Evolutionary conservation across 768 basidiomycete genomes (phyloP).

Genomic region (Tephrocybe sp.): DNA sequence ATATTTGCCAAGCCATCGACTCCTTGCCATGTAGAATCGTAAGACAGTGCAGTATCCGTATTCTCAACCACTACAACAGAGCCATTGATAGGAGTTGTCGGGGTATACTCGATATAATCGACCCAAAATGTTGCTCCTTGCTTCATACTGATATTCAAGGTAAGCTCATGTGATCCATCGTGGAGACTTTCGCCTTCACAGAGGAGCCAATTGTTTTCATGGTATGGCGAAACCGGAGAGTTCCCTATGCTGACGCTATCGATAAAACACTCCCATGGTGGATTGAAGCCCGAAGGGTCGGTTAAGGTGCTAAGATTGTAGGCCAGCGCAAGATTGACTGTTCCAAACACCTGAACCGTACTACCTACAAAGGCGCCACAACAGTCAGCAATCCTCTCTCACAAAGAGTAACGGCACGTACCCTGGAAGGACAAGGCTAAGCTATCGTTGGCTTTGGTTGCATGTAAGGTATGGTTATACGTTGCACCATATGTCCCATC

Average conservation of each 20-base stretch:
- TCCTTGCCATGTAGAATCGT: slow-evolving; percentile 4
- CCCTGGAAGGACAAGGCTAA: slow-evolving; percentile 27
- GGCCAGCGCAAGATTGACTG: slow-evolving; percentile 9
- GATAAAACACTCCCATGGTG: background rate
- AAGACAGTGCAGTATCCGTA: slow-evolving; percentile 4
- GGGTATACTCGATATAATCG: slow-evolving; percentile 6
- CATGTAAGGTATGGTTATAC: slow-evolving; percentile 27
- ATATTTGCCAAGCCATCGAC: background rate
- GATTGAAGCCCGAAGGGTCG: slow-evolving; percentile 4
- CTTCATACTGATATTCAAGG: slow-evolving; percentile 3
- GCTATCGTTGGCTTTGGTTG: slow-evolving; percentile 22
- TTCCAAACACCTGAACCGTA: slow-evolving; percentile 16
- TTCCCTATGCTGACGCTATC: background rate
- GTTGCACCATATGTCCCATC: slow-evolving; percentile 28
- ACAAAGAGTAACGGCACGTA: slow-evolving; percentile 10
- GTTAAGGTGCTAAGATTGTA: slow-evolving; percentile 1
- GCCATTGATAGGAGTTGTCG: background rate
- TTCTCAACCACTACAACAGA: slow-evolving; percentile 1
- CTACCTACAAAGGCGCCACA: slow-evolving; percentile 6
- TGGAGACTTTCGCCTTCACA: background rate
- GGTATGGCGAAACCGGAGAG: background rate
- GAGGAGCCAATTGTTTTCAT: slow-evolving; percentile 8
- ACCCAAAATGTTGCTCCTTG: slow-evolving; percentile 1
- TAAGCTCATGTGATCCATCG: slow-evolving; percentile 6
- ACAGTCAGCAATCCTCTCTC: background rate